Base-by-base conservation (phyloP, 2,329 filamentous ascomycete species). In the Hypoxylon sp. region DNA sequence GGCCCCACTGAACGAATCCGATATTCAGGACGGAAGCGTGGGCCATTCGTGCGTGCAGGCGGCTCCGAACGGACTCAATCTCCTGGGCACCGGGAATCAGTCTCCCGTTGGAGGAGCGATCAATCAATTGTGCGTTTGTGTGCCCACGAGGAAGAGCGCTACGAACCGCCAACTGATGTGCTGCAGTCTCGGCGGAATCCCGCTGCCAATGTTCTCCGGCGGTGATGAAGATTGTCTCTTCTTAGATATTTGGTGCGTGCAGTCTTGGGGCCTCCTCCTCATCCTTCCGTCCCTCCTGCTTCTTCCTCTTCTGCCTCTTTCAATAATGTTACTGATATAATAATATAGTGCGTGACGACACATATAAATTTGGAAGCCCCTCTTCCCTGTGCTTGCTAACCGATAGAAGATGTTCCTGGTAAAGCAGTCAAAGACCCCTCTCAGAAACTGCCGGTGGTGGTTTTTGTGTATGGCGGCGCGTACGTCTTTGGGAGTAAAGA, bases 1-100 rank as follows among this genome's bases (percentile, higher is more conserved):
- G 2, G 72, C 78, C 17, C 79, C 77, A 15, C 22, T 72, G n/a
- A 70, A 70, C 20, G 65, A 74, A 57, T 65, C 69, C 2, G 73
- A 67, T 8, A 60, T 76, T 34, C 72, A 76, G 63, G 70, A 75
- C 65, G 73, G 74, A 11, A 73, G 71, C 26, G 70, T 57, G 28
- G 59, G 52, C 19, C 52, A 62, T n/a, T 51, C 52, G n/a, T 62
- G 57, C 30, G 30, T 59, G 46, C 50, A 59, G 44, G 50, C 50
- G 24, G 50, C 57, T 15, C 57, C 57, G 24, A 59, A 55, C 19
- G 57, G 57, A 26, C 50, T 55, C 7, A 59, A 55, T n/a, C 24
- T 59, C 22, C 32, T 59, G 15, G 50, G 50, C 7, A 44, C 50
- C 13, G 57, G 57, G 1, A 59, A 55, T 15, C 43, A 59, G 44